A percentile compares a stretch with the other conserved stretches of the same genome.
Evolutionary conservation across 306 rosid species (phyloP).

Genomic region (Lupinus albus): DNA sequence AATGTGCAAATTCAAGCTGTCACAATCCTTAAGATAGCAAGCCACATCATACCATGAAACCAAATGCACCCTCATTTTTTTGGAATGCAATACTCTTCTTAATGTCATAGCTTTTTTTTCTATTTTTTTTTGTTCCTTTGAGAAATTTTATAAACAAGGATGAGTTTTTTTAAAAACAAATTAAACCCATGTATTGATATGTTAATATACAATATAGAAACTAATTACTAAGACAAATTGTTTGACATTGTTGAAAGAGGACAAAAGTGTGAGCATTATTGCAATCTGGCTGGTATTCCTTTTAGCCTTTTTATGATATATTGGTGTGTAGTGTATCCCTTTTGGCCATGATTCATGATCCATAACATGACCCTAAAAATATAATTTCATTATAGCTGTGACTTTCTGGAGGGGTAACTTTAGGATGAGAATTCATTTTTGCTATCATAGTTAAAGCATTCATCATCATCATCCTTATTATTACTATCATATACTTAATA

Average conservation of each 20-base stretch:
- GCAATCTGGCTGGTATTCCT: conserved; percentile 35
- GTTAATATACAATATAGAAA: not conserved
- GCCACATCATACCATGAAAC: conserved; percentile 51
- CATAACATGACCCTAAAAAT: conserved; percentile 40
- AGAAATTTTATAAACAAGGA: not conserved
- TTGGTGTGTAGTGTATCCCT: conserved; percentile 33
- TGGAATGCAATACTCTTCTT: conserved; percentile 32
- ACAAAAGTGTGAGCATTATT: conserved; percentile 44
- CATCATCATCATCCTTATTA: conserved; percentile 34
- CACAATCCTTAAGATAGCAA: conserved; percentile 48
- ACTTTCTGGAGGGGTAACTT: conserved; percentile 41
- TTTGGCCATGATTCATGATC: conserved; percentile 40
- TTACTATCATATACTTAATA: conserved; percentile 32
- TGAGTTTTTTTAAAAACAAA: not conserved
- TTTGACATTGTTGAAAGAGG: conserved; percentile 34
- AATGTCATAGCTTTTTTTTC: not conserved
- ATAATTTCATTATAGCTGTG: conserved; percentile 42
- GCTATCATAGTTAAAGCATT: conserved; percentile 49
- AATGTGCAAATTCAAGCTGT: conserved; percentile 43
- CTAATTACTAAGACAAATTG: conserved; percentile 17
- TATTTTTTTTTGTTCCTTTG: too few relatives aligned
- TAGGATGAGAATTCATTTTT: conserved; percentile 36
- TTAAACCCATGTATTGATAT: conserved; percentile 9
- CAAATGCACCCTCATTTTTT: conserved; percentile 53
- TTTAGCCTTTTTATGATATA: conserved; percentile 37